phyloP scores from a whole-genome alignment of 208 protist species.

The Crithidia fasciculata region DNA sequence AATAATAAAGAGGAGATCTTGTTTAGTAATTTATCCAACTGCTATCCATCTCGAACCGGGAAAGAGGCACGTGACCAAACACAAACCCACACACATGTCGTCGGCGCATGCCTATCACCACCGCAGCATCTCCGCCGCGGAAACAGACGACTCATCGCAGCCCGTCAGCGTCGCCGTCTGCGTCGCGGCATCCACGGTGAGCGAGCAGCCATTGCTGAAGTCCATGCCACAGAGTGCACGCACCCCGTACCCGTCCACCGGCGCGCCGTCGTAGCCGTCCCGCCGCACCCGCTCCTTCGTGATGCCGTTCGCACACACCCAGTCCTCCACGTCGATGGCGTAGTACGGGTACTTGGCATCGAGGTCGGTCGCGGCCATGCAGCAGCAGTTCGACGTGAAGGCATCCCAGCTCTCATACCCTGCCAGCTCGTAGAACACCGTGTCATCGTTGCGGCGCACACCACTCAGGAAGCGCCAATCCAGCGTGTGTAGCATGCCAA shows the following conservation, averaged over 20 bases:
- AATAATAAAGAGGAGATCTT: too few species aligned
- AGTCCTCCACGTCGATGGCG: conserved; percentile 67
- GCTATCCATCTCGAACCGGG: too few species aligned
- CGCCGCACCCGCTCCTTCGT: conserved; percentile 79
- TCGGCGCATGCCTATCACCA: conserved; percentile 29
- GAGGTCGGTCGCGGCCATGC: conserved; percentile 35
- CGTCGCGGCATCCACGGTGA: conserved; percentile 14
- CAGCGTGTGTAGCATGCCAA: conserved; percentile 54
- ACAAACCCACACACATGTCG: neutral
- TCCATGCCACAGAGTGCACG: conserved; percentile 72
- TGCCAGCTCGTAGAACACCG: conserved; percentile 41
- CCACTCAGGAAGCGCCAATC: conserved; percentile 49
- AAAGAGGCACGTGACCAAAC: neutral
- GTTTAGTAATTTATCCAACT: too few species aligned
- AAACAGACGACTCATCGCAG: conserved; percentile 25
- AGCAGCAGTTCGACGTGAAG: conserved; percentile 75
- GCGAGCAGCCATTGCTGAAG: conserved; percentile 54
- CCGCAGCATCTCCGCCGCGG: conserved; percentile 20
- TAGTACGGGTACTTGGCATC: conserved; percentile 55
- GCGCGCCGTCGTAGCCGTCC: conserved; percentile 33
- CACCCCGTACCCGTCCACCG: conserved; percentile 55
- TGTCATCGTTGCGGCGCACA: conserved; percentile 6
- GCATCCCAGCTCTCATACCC: conserved; percentile 59
- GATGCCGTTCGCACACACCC: conserved; percentile 72
- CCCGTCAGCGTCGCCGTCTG: conserved; percentile 17